Evolutionary conservation across 2,329 filamentous ascomycete genomes (phyloP).

Genomic region (Diplodia scrobiculata): DNA sequence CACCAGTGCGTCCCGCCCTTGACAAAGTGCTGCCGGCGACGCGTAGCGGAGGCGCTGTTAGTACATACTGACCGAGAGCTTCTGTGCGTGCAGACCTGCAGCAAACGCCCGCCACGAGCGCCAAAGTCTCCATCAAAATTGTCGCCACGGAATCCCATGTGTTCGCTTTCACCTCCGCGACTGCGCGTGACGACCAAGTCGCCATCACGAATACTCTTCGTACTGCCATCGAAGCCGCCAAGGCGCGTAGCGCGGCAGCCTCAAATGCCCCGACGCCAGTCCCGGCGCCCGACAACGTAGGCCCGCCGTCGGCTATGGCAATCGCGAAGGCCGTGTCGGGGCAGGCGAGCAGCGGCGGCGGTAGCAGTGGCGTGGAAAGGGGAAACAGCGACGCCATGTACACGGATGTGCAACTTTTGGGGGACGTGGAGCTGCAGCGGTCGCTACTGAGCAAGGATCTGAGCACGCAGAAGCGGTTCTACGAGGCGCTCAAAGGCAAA

Average conservation of each 20-base stretch:
- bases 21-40: not conserved
- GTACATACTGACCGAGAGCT: not conserved
- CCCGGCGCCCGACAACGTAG: conserved; percentile 41
- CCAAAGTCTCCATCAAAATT: conserved; percentile 93
- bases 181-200: conserved; percentile 81
- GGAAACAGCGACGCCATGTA: conserved; percentile 67
- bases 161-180: conserved; percentile 83
- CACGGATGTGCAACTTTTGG: conserved; percentile 75
- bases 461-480: conserved; percentile 77
- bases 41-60: not conserved
- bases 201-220: conserved; percentile 80
- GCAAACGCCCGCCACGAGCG: conserved; percentile 82
- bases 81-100: conserved; percentile 69
- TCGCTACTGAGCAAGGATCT: conserved; percentile 81
- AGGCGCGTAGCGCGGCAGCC: conserved; percentile 50
- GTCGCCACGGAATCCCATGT: conserved; percentile 76
- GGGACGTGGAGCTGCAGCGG: conserved; percentile 80
- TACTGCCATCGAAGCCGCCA: conserved; percentile 70
- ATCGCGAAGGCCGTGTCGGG: conserved; percentile 70
- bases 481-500: conserved; percentile 79
- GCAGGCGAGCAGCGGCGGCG: conserved; percentile 46
- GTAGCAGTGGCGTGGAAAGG: conserved; percentile 45
- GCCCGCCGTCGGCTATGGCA: conserved; percentile 70
- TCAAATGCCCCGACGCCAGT: conserved; percentile 41
- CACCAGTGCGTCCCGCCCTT: conserved; percentile 62